These are phyloP conservation scores for Cynanchum wilfordii DNA, from an alignment of 257 asterid genomes.

Conservation along the genomic window DNA sequence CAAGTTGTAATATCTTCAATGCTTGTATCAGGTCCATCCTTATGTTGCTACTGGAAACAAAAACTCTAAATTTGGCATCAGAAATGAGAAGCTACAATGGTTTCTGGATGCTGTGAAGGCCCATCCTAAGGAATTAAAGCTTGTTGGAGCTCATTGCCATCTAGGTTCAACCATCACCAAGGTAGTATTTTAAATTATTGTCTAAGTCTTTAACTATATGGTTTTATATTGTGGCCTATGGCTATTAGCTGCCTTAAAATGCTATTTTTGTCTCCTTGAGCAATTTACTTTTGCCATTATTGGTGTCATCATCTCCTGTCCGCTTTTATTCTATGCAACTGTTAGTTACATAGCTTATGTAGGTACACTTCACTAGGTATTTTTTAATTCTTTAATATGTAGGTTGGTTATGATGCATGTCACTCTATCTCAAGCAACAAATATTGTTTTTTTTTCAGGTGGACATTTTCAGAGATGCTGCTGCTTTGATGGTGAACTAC, in stretches of 20 bases:
- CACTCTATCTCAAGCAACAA: neutral
- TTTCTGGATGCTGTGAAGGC: conserved; percentile 90
- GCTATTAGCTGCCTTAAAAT: neutral
- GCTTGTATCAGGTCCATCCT: conserved; percentile 71
- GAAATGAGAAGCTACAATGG: conserved; percentile 95
- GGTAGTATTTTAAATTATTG: conserved; percentile 27
- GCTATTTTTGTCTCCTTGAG: neutral
- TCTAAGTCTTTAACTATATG: neutral
- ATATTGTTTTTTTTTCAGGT: conserved; percentile 45
- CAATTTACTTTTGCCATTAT: neutral
- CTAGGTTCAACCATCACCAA: conserved; percentile 96
- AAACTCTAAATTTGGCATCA: conserved; percentile 88
- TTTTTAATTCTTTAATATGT: neutral
- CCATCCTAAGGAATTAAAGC: conserved; percentile 81
- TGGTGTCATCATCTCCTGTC: neutral
- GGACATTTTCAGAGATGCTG: conserved; percentile 96
- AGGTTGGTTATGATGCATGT: neutral
- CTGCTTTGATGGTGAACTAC: conserved; percentile 82
- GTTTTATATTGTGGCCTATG: neutral
- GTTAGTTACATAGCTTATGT: neutral
- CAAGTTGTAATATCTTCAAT: conserved; percentile 7
- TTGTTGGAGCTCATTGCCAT: conserved; percentile 96
- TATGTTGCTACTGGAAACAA: conserved; percentile 98
- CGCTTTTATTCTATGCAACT: neutral
- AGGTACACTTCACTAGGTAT: neutral